Evolutionary conservation across 768 basidiomycete species (phyloP), one percentile per base, ranked within the genome.

Genomic region (Boletus subcaerulescens): DNA sequence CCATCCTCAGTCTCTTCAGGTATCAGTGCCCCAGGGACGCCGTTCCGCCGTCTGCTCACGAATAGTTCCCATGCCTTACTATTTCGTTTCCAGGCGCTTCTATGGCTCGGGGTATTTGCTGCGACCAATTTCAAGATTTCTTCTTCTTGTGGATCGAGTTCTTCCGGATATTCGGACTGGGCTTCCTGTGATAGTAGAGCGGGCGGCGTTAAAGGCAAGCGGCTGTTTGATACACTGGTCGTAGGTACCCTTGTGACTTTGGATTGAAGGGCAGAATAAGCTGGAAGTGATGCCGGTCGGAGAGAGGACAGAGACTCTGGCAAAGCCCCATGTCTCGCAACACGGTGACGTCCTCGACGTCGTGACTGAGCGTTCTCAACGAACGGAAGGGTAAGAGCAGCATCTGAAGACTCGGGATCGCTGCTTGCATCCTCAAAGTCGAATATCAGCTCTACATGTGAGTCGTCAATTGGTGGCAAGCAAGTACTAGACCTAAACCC

Each of bases 281-380:
- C 72, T 2, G 89, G 89, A n/a, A 90, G 76, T 14, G 89, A 89
- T 5, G 79, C 69, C 2, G 88, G 88, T 31, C 88, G 80, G 33
- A 91, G 71, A 17, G 77, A 72, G 15, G 81, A 78, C 45, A 89
- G 74, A 1, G 84, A 81, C n/a, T 76, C 76, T 1, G 84, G 80
- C 41, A 87, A 65, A 18, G 77, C 77, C 4, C 74, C 69, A 24
- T 64, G 65, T 45, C 62, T 73, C 35, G 65, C 73, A 12, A 57
- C 39, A 36, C 73, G 70, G 5, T 58, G 43, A 36, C 66, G 72
- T 22, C 48, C 70, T 56, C 65, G 61, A 55, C 53, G 42, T 58
- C 59, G 66, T 41, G 50, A 36, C 20, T 60, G 68, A 18, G 57
- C 52, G 33, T 59, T 71, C 59, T 70, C 75, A 15, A 64, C 50